phyloP scores from a whole-genome alignment of 1,284 basidiomycete species.

The Trametes polyzona region DNA sequence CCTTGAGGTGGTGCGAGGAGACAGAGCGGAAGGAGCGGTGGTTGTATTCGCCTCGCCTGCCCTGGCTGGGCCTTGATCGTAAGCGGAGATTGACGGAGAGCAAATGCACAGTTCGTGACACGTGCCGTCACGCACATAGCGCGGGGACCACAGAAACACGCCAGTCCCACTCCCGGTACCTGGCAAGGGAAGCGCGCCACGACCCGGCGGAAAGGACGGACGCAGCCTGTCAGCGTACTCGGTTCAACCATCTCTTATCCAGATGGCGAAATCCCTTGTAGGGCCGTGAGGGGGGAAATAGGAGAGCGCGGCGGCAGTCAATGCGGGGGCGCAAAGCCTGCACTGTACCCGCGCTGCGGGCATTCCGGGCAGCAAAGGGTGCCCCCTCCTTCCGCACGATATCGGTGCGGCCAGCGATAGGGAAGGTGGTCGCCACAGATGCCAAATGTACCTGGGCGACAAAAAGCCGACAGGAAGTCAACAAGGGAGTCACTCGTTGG shows the following conservation, averaged over 20 bases:
- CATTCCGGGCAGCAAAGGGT: neutral
- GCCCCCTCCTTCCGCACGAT: neutral
- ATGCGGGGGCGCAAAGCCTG: neutral
- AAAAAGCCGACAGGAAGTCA: neutral
- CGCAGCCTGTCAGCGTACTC: neutral
- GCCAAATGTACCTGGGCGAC: neutral
- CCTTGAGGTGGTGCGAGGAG: slow-evolving; percentile 9
- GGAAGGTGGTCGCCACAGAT: neutral
- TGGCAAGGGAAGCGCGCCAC: neutral
- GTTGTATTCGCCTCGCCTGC: slow-evolving; percentile 12
- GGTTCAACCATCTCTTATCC: neutral
- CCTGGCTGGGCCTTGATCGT: slow-evolving; percentile 11
- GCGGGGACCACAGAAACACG: neutral
- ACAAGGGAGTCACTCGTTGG: neutral
- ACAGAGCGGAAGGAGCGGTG: slow-evolving; percentile 18
- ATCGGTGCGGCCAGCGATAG: neutral
- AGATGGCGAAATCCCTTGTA: neutral
- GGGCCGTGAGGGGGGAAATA: neutral
- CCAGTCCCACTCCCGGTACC: neutral
- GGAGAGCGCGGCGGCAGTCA: neutral
- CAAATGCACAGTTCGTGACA: slow-evolving; percentile 3
- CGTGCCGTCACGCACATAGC: slow-evolving; percentile 11
- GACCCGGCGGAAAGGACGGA: neutral
- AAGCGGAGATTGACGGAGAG: slow-evolving; percentile 21
- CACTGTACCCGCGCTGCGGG: neutral